Evolutionary conservation across 2,329 filamentous ascomycete species (phyloP).

Genomic region (Sporothrix curviconia): DNA sequence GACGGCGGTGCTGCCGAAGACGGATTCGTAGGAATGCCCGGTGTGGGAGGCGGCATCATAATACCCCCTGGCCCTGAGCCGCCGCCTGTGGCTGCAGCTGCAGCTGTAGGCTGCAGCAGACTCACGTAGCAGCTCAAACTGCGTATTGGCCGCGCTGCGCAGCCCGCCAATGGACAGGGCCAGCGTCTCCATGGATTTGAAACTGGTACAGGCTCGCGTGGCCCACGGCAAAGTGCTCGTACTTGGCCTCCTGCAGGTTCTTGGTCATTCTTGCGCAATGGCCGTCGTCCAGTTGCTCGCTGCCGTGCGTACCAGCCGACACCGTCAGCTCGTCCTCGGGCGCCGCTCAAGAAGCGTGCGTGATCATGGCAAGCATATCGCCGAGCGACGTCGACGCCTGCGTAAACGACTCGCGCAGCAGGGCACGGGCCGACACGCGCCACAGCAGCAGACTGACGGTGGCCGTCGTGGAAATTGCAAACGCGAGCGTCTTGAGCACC

Average conservation of each 20-base stretch:
- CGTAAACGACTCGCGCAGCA: conserved; percentile 67
- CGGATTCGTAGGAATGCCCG: neutral
- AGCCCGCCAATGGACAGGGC: conserved; percentile 86
- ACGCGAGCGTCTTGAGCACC: conserved; percentile 74
- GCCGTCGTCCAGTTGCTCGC: conserved; percentile 58
- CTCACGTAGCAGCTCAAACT: conserved; percentile 77
- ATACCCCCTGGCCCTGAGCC: no score
- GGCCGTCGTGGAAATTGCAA: conserved; percentile 67
- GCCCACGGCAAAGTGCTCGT: conserved; percentile 79
- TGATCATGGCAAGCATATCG: conserved; percentile 75
- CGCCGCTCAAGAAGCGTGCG: conserved; percentile 74
- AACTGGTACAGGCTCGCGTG: conserved; percentile 72
- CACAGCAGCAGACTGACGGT: conserved; percentile 70
- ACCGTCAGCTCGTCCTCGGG: conserved; percentile 65
- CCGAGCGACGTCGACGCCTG: conserved; percentile 69
- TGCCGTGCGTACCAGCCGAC: conserved; percentile 56
- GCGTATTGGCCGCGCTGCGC: conserved; percentile 79
- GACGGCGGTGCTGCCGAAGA: neutral
- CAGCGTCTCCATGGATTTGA: conserved; percentile 72
- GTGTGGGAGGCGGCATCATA: neutral
- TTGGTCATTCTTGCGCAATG: conserved; percentile 65
- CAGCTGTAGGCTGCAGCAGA: conserved; percentile 24
- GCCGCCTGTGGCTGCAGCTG: neutral
- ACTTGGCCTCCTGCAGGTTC: conserved; percentile 76
- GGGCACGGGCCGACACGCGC: conserved; percentile 67